Evolutionary conservation across 2,329 filamentous ascomycete genomes (phyloP), one percentile per base, ranked within the genome.

Genomic region (Pezicula radicicola): DNA sequence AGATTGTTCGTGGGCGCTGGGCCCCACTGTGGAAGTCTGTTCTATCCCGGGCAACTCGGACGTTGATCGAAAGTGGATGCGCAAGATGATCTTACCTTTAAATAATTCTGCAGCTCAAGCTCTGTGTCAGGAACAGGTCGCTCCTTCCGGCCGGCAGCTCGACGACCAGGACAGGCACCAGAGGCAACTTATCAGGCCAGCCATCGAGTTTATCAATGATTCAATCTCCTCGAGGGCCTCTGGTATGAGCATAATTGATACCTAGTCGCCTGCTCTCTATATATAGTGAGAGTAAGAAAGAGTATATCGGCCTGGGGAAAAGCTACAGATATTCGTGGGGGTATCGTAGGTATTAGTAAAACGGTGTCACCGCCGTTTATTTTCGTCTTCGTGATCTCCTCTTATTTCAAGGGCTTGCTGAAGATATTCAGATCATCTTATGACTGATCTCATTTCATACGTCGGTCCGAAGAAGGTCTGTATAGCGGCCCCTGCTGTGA

Each of bases 31-130:
- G 19, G 37, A 40, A 45, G 42, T 45, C 42, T 45, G 42, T 45
- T 45, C 42, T 45, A 45, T 45, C 42, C 42, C 27, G 27, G 42
- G 42, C 42, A 45, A 16, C n/a, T 16, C 42, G 42, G 42, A 28
- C 42, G 42, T 28, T 45, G 42, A 45, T 45, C 42, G 18, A n/a
- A 45, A 28, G 42, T 45, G 42, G 42, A 45, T 45, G 21, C 42
- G 18, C 25, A 30, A 27, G 42, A 30, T 45, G 27, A n/a, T 45
- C 42, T 25, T 45, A 28, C 42, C 42, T 28, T 44, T 13, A 33
- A 33, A 13, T 13, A 44, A 15, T 44, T 44, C 6, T 27, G 12
- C 27, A 40, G 19, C 19, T 16, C n/a, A 21, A 28, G 19, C 13
- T 27, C 25, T 45, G n/a, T 45, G 42, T 27, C 42, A 16, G 42